Percentiles rank a stretch among this genome's conserved stretches.
Evolutionary conservation across 2,329 filamentous ascomycete species (phyloP).

Genomic region (Fusarium subglutinans): DNA sequence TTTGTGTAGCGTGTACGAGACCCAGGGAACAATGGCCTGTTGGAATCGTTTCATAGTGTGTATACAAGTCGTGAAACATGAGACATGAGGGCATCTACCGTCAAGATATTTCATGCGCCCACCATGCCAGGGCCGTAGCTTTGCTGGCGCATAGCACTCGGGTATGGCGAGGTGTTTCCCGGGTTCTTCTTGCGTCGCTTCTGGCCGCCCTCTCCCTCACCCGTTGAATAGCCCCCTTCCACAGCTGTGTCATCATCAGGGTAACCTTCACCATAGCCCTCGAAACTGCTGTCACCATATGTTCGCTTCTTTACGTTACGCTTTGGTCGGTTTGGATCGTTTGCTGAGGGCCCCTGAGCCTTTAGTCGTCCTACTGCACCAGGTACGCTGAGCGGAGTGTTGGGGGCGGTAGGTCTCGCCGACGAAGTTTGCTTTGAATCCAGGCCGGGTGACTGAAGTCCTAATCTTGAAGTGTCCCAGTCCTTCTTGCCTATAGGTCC

Average conservation of each 20-base stretch:
- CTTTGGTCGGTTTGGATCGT: conserved; percentile 66
- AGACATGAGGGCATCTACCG: conserved; percentile 16
- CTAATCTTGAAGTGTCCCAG: conserved; percentile 68
- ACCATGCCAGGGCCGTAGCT: conserved; percentile 69
- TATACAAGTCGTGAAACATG: conserved; percentile 39
- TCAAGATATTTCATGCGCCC: conserved; percentile 55
- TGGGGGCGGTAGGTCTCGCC: conserved; percentile 61
- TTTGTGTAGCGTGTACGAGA: conserved; percentile 14
- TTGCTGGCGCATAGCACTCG: conserved; percentile 58
- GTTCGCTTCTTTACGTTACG: conserved; percentile 77
- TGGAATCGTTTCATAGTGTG: conserved; percentile 44
- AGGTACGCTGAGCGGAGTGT: conserved; percentile 58
- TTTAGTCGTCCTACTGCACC: conserved; percentile 51
- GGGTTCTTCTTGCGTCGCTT: conserved; percentile 73
- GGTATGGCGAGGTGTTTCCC: conserved; percentile 54
- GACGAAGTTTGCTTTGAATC: conserved; percentile 54
- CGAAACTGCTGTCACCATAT: conserved; percentile 78
- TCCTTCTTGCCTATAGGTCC: conserved; percentile 63
- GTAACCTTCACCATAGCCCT: conserved; percentile 78
- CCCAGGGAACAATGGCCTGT: conserved; percentile 24
- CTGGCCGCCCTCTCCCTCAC: conserved; percentile 72
- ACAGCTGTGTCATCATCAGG: conserved; percentile 70
- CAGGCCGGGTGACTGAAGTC: conserved; percentile 59
- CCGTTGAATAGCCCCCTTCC: conserved; percentile 74
- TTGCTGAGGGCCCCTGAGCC: conserved; percentile 49